phyloP scores from a whole-genome alignment of 139 green algal genomes.

The Chlorella sp. region DNA sequence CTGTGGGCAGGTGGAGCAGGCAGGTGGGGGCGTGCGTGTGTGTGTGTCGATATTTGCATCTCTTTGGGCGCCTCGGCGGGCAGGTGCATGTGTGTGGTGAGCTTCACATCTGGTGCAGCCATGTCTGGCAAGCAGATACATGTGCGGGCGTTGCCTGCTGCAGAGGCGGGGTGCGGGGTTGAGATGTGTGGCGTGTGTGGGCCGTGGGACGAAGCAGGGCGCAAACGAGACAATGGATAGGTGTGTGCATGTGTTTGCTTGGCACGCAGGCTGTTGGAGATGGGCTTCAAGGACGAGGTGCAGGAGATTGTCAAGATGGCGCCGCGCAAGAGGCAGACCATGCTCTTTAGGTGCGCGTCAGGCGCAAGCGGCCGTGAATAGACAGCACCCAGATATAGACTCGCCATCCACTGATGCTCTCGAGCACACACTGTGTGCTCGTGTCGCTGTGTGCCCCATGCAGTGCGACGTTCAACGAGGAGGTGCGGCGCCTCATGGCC shows the following conservation, averaged over 20 bases:
- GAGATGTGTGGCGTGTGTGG: neutral
- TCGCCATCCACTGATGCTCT: no score
- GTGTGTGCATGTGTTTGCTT: neutral
- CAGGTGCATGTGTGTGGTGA: no score
- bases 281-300: constrained; percentile 81
- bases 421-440: no score
- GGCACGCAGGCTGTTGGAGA: constrained; percentile 67
- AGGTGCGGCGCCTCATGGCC: constrained; percentile 53
- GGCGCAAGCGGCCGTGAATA: no score
- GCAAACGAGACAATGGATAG: neutral
- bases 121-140: no score
- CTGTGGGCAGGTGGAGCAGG: no score
- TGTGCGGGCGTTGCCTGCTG: constrained; percentile 2
- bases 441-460: no score
- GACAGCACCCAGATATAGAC: no score
- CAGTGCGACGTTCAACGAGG: constrained; percentile 54
- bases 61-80: no score
- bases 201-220: neutral
- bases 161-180: neutral
- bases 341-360: constrained; percentile 83
- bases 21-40: no score
- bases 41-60: no score
- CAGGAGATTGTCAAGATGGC: constrained; percentile 77
- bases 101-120: no score
- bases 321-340: constrained; percentile 86